These are phyloP conservation scores for Amphichorda felina DNA, from an alignment of 2,329 filamentous ascomycete genomes.

Conservation along the genomic window DNA sequence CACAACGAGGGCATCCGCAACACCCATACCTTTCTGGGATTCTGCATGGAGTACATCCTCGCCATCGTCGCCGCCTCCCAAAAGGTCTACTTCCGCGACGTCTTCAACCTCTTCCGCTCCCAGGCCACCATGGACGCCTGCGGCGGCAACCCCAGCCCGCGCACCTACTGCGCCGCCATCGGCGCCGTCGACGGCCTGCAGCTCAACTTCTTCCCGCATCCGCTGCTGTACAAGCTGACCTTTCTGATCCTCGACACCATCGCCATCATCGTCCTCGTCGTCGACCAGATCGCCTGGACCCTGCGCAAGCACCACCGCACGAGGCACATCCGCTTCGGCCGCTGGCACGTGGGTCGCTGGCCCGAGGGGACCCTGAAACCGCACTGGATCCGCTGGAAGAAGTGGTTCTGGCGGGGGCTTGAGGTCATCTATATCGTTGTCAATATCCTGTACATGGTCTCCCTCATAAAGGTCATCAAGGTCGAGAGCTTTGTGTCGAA, in stretches of 20 bases:
- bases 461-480: slow-evolving; percentile 21
- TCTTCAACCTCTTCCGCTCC: slow-evolving; percentile 19
- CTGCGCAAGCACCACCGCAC: slow-evolving; percentile 20
- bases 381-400: slow-evolving; percentile 15
- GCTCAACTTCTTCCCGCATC: slow-evolving; percentile 24
- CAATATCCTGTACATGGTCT: slow-evolving; percentile 25
- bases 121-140: slow-evolving; percentile 18
- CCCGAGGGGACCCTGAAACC: slow-evolving; percentile 15
- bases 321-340: slow-evolving; percentile 16
- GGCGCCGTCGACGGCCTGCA: slow-evolving; percentile 18
- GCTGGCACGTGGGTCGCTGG: slow-evolving; percentile 17
- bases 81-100: slow-evolving; percentile 19
- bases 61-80: slow-evolving; percentile 24
- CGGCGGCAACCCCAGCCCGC: slow-evolving; percentile 22
- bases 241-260: slow-evolving; percentile 23
- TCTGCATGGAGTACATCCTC: slow-evolving; percentile 23
- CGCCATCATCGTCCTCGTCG: slow-evolving; percentile 19
- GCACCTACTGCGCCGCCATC: slow-evolving; percentile 23
- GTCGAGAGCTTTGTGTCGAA: slow-evolving; percentile 21
- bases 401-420: slow-evolving; percentile 20
- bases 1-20: slow-evolving; percentile 26
- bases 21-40: slow-evolving; percentile 27
- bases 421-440: slow-evolving; percentile 23
- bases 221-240: slow-evolving; percentile 22
- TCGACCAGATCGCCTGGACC: slow-evolving; percentile 23